Conservation (phyloP, 2,329 filamentous ascomycete species). For the Penicillium sumatraense region DNA sequence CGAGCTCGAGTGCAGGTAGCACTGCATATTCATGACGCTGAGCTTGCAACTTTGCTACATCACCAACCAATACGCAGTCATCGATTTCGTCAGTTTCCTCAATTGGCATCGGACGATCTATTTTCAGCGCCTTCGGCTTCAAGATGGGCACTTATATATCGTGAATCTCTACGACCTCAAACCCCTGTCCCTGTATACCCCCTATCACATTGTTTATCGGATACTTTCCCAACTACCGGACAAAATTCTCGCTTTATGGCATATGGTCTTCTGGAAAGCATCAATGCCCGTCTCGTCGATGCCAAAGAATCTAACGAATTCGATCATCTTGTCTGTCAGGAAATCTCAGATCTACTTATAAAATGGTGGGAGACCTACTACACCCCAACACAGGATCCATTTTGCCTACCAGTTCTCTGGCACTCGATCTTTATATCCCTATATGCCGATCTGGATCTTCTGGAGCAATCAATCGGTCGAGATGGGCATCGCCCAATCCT, state of each 20-base stretch:
- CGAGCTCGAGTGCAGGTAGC: slow-evolving; percentile 32
- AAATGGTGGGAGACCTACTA: slow-evolving; percentile 29
- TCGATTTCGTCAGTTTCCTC: slow-evolving; percentile 17
- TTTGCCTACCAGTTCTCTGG: slow-evolving; percentile 35
- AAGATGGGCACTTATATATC: slow-evolving; percentile 14
- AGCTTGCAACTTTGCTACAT: slow-evolving; percentile 30
- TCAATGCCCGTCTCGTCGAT: slow-evolving; percentile 18
- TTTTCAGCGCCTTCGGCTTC: slow-evolving; percentile 23
- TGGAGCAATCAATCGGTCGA: slow-evolving; percentile 33
- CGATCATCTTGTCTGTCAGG: slow-evolving; percentile 10
- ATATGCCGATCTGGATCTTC: slow-evolving; percentile 31
- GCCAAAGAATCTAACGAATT: slow-evolving; percentile 17
- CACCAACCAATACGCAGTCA: slow-evolving; percentile 26
- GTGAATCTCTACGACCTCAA: not conserved
- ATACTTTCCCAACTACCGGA: not conserved
- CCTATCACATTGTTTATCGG: not conserved
- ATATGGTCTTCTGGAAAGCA: slow-evolving; percentile 29
- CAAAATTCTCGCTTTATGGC: slow-evolving; percentile 15
- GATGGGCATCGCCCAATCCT: slow-evolving; percentile 21
- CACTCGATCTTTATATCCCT: slow-evolving; percentile 34
- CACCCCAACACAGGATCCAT: slow-evolving; percentile 17
- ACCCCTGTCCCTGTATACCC: not conserved
- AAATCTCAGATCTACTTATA: slow-evolving; percentile 23
- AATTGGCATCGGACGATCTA: slow-evolving; percentile 20
- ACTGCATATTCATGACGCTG: slow-evolving; percentile 34